phyloP scores from a whole-genome alignment of 2,329 filamentous ascomycete species.

The Verticillium klebahnii region DNA sequence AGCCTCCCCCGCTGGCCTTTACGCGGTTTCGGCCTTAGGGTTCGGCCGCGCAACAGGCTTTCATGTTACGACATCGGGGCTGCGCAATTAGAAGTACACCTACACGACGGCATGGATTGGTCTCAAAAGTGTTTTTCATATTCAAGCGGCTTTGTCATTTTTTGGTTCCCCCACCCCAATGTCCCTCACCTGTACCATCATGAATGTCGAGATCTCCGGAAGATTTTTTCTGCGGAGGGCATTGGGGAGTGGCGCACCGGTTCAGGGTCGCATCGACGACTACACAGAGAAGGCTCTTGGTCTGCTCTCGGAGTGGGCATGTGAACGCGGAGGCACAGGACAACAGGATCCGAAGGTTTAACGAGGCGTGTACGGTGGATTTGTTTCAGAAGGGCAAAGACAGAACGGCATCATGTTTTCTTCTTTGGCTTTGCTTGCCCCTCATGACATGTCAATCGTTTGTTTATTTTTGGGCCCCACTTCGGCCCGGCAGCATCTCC shows the following conservation, averaged over 20 bases:
- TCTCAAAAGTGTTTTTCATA: constrained; percentile 4
- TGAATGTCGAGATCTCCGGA: neutral
- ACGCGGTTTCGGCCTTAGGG: constrained; percentile 26
- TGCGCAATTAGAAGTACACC: constrained; percentile 15
- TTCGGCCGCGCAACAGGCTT: constrained; percentile 2
- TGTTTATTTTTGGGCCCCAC: constrained; percentile 21
- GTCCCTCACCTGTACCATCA: neutral
- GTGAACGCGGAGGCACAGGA: neutral
- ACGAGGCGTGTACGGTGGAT: neutral
- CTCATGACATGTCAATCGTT: constrained; percentile 18
- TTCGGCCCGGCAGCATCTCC: constrained; percentile 18
- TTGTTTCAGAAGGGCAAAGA: neutral
- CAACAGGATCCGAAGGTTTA: neutral
- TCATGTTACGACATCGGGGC: constrained; percentile 4
- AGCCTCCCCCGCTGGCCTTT: constrained; percentile 13
- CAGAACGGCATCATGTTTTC: constrained; percentile 19
- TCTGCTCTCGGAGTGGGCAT: neutral
- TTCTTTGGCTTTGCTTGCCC: constrained; percentile 17
- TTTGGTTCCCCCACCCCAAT: neutral
- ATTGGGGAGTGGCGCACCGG: neutral
- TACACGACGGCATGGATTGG: constrained; percentile 26
- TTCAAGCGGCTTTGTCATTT: constrained; percentile 13
- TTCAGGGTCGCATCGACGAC: neutral
- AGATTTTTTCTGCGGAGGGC: constrained; percentile 14
- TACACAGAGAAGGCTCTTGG: neutral